Evolutionary conservation across 2,329 filamentous ascomycete species (phyloP).

Genomic region (Clonostachys chloroleuca): DNA sequence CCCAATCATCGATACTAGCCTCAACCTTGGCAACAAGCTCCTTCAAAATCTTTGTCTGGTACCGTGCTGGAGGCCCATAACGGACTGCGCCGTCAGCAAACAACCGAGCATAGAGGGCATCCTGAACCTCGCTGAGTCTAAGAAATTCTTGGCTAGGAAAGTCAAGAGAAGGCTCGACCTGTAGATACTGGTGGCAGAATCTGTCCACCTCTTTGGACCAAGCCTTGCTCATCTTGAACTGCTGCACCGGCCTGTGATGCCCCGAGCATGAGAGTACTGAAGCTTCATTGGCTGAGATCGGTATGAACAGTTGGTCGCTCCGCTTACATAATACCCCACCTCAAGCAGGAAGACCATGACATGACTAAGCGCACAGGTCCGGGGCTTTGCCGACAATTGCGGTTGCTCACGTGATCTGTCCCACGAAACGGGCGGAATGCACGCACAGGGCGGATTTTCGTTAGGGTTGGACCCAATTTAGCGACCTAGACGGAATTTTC

Average conservation of each 20-base stretch:
- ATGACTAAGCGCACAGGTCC: too few species aligned
- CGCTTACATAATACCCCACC: too few species aligned
- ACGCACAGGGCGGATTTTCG: slow-evolving; percentile 6
- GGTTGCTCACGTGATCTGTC: too few species aligned
- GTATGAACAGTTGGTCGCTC: too few species aligned
- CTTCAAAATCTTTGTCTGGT: slow-evolving; percentile 71
- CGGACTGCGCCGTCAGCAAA: slow-evolving; percentile 55
- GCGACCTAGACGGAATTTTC: slow-evolving; percentile 26
- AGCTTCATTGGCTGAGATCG: too few species aligned
- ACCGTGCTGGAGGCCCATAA: slow-evolving; percentile 61
- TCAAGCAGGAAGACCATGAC: too few species aligned
- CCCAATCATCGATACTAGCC: slow-evolving; percentile 71
- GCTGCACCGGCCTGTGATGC: too few species aligned
- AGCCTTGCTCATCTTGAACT: not conserved
- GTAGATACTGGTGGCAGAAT: slow-evolving; percentile 74
- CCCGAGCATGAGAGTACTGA: too few species aligned
- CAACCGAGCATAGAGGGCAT: slow-evolving; percentile 59
- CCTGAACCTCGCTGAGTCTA: slow-evolving; percentile 57
- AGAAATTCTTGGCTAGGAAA: slow-evolving; percentile 59
- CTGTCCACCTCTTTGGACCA: slow-evolving; percentile 26
- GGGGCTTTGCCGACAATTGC: too few species aligned
- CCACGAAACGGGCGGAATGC: not conserved
- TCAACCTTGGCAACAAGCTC: slow-evolving; percentile 67
- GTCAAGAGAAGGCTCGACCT: slow-evolving; percentile 61
- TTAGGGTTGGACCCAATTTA: slow-evolving; percentile 44